A percentile compares a stretch with the other conserved stretches of the same genome.
Conservation (phyloP, 441 rosid genomes). For the Melastoma candidum region DNA sequence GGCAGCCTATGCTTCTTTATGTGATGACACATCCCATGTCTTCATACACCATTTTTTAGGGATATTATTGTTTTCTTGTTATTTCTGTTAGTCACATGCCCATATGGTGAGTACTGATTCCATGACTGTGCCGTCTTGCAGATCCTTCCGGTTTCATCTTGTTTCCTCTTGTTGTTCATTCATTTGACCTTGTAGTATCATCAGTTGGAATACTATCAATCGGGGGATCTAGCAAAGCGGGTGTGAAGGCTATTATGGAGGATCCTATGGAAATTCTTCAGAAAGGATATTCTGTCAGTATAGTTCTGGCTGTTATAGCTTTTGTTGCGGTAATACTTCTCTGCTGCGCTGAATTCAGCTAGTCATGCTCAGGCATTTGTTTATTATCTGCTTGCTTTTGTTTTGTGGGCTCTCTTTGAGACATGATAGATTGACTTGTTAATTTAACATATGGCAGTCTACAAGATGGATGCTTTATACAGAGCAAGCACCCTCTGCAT, state of each 20-base stretch:
- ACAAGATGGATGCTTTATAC: slow-evolving; percentile 97
- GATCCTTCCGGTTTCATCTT: slow-evolving; percentile 97
- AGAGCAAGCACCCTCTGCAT: slow-evolving; percentile 94
- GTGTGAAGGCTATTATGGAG: slow-evolving; percentile 65
- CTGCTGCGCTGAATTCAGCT: slow-evolving; percentile 6
- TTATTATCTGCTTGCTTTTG: no score
- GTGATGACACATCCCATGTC: no score
- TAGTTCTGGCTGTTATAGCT: slow-evolving; percentile 79
- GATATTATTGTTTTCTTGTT: no score
- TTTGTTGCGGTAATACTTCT: slow-evolving; percentile 70
- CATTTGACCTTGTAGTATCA: slow-evolving; percentile 90
- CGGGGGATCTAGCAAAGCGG: slow-evolving; percentile 68
- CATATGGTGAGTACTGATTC: slow-evolving; percentile 3
- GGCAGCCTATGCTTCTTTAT: no score
- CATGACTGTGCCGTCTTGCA: slow-evolving; percentile 33
- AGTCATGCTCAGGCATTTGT: no score
- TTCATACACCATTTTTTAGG: no score
- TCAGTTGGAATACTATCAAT: slow-evolving; percentile 93
- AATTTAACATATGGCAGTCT: slow-evolving; percentile 44
- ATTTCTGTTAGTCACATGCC: no score
- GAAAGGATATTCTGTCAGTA: slow-evolving; percentile 89
- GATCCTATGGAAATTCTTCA: slow-evolving; percentile 98
- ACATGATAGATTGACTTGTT: slow-evolving; percentile 22
- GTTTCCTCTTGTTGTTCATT: slow-evolving; percentile 97
- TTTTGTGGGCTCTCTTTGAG: slow-evolving; percentile 3